A percentile compares a stretch with the other conserved stretches of the same genome.
phyloP scores from a whole-genome alignment of 108 stramenopile genomes.

The Seminavis robusta region DNA sequence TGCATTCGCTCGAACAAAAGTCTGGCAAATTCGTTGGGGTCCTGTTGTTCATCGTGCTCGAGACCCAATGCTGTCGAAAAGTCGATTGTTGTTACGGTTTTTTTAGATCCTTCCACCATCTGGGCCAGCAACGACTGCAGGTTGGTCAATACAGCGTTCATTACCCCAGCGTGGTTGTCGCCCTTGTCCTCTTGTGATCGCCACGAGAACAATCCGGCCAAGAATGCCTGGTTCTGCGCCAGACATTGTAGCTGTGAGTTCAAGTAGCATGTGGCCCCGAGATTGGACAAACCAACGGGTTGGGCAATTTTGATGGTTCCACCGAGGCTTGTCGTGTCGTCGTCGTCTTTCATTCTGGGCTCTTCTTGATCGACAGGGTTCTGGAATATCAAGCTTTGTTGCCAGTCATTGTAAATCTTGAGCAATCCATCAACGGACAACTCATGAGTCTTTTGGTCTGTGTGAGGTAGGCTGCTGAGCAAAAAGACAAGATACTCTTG shows the following conservation, averaged over 20 bases:
- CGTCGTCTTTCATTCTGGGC: background rate
- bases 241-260: conserved; percentile 88
- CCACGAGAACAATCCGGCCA: conserved; percentile 76
- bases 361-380: background rate
- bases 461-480: background rate
- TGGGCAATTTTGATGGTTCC: conserved; percentile 21
- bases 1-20: conserved; percentile 80
- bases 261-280: conserved; percentile 88
- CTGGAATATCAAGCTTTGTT: background rate
- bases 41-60: conserved; percentile 84
- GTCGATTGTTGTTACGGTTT: conserved; percentile 53
- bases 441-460: background rate
- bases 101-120: conserved; percentile 58
- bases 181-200: background rate
- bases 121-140: conserved; percentile 63
- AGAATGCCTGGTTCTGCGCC: conserved; percentile 74
- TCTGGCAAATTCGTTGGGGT: conserved; percentile 89
- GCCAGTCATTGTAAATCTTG: background rate
- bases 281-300: conserved; percentile 77
- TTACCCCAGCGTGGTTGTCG: conserved; percentile 16
- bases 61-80: conserved; percentile 67
- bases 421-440: background rate
- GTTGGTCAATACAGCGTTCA: conserved; percentile 53
- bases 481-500: too few relatives aligned
- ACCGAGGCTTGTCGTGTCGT: background rate